Evolutionary conservation across 2,329 filamentous ascomycete species (phyloP).

Genomic region (Talaromyces pinophilus): DNA sequence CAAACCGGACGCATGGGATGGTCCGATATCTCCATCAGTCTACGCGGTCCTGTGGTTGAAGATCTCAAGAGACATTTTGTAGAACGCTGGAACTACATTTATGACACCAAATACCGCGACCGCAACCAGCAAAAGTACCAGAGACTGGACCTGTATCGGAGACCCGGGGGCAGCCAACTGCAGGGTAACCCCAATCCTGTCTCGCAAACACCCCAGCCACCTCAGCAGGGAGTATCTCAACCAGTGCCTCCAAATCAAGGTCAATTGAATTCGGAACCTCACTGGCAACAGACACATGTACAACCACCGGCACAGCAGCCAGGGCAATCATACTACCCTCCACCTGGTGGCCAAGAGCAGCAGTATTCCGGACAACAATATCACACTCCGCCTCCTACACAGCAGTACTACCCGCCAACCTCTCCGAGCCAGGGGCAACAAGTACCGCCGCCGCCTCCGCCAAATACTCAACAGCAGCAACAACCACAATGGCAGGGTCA

Average conservation of each 20-base stretch:
- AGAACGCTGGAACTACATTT: conserved; percentile 92
- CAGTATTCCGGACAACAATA: conserved; percentile 11
- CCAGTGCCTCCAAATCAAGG: conserved; percentile 17
- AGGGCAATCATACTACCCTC: conserved; percentile 15
- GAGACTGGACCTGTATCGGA: conserved; percentile 26
- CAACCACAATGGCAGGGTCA: conserved; percentile 24
- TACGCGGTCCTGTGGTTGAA: conserved; percentile 72
- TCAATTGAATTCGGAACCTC: conserved; percentile 23
- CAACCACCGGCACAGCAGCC: conserved; percentile 14
- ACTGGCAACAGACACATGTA: conserved; percentile 20
- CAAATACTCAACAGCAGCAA: conserved; percentile 25
- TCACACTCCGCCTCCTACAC: conserved; percentile 9
- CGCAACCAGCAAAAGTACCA: conserved; percentile 55
- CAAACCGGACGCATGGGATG: conserved; percentile 86
- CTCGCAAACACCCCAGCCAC: conserved; percentile 25
- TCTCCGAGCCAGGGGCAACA: conserved; percentile 13
- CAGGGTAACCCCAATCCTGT: conserved; percentile 26
- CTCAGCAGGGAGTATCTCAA: conserved; percentile 25
- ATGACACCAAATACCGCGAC: conserved; percentile 72
- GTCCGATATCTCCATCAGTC: conserved; percentile 79
- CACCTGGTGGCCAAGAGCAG: conserved; percentile 6
- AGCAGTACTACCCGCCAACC: conserved; percentile 10
- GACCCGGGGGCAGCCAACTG: conserved; percentile 33
- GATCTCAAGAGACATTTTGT: conserved; percentile 77
- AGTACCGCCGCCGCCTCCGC: conserved; percentile 5